Conservation (phyloP, 2,329 filamentous ascomycete genomes). For the Fusarium sp. region DNA sequence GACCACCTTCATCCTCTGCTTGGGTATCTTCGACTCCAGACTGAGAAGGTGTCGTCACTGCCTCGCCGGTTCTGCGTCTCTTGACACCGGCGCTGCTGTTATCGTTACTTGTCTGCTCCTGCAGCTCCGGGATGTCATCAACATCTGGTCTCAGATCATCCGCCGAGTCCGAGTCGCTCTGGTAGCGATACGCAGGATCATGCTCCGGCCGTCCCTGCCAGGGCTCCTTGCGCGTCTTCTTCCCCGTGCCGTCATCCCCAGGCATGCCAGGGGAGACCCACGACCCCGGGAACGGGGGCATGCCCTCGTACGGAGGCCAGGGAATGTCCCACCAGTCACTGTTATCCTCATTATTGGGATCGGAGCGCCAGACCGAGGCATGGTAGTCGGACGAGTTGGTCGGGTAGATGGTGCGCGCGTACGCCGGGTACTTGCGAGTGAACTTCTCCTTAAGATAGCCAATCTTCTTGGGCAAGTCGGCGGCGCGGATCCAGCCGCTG, state of each 20-base stretch:
- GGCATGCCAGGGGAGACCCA: slow-evolving; percentile 39
- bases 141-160: slow-evolving; percentile 40
- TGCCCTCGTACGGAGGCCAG: slow-evolving; percentile 48
- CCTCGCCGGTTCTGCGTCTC: not conserved
- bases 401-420: slow-evolving; percentile 52
- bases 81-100: not conserved
- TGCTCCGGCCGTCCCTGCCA: slow-evolving; percentile 12
- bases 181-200: slow-evolving; percentile 41
- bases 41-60: not conserved
- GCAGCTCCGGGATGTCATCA: slow-evolving; percentile 32
- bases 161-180: slow-evolving; percentile 39
- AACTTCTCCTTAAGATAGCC: slow-evolving; percentile 45
- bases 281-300: slow-evolving; percentile 39
- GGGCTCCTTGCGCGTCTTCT: not conserved
- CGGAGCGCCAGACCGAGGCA: slow-evolving; percentile 47
- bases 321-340: slow-evolving; percentile 44
- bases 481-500: slow-evolving; percentile 51
- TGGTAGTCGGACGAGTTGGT: slow-evolving; percentile 29
- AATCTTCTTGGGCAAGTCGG: slow-evolving; percentile 33
- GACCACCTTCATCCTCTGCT: slow-evolving; percentile 9
- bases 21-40: not conserved
- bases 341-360: slow-evolving; percentile 53
- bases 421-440: slow-evolving; percentile 43
- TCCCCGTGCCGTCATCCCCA: slow-evolving; percentile 1
- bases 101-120: slow-evolving; percentile 5